Evolutionary conservation across 2,329 filamentous ascomycete species (phyloP).

Genomic region (Aspergillus aculeatinus): DNA sequence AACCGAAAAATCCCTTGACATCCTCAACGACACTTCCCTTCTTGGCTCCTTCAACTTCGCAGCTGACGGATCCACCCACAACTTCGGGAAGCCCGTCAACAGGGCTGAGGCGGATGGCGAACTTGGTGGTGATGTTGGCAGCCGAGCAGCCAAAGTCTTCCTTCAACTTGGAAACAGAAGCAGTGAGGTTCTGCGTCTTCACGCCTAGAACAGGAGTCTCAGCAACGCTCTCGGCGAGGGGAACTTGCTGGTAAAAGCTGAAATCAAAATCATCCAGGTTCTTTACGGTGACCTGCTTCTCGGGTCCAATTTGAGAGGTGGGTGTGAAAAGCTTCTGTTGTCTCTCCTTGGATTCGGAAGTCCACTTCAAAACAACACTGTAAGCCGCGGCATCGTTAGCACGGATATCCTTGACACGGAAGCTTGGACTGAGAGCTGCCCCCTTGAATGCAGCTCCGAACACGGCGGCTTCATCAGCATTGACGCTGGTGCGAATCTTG

Average conservation of each 20-base stretch:
- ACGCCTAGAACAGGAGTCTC: conserved; percentile 66
- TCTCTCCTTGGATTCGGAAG: conserved; percentile 66
- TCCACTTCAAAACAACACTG: conserved; percentile 73
- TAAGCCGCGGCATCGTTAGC: conserved; percentile 76
- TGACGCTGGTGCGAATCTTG: conserved; percentile 90
- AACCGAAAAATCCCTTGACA: conserved; percentile 93
- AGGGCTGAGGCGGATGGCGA: conserved; percentile 69
- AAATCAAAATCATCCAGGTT: conserved; percentile 80
- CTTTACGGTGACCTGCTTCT: conserved; percentile 82
- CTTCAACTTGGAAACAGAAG: conserved; percentile 73
- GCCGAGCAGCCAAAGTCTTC: conserved; percentile 75
- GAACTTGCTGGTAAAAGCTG: conserved; percentile 73
- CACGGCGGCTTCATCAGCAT: conserved; percentile 93
- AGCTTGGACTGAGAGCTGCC: conserved; percentile 86
- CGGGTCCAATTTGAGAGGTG: conserved; percentile 69
- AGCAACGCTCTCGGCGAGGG: conserved; percentile 39
- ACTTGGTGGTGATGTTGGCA: conserved; percentile 75
- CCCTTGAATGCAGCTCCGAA: conserved; percentile 95
- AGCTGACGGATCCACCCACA: conserved; percentile 73
- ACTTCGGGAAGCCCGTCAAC: conserved; percentile 80
- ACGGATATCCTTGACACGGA: conserved; percentile 96
- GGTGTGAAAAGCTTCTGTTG: conserved; percentile 82
- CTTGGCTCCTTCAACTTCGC: conserved; percentile 72
- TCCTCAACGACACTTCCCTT: conserved; percentile 86
- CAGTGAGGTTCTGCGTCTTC: conserved; percentile 80